Evolutionary conservation across 768 basidiomycete species (phyloP), one percentile per base, ranked within the genome.

Genomic region (Roridomyces roridus): DNA sequence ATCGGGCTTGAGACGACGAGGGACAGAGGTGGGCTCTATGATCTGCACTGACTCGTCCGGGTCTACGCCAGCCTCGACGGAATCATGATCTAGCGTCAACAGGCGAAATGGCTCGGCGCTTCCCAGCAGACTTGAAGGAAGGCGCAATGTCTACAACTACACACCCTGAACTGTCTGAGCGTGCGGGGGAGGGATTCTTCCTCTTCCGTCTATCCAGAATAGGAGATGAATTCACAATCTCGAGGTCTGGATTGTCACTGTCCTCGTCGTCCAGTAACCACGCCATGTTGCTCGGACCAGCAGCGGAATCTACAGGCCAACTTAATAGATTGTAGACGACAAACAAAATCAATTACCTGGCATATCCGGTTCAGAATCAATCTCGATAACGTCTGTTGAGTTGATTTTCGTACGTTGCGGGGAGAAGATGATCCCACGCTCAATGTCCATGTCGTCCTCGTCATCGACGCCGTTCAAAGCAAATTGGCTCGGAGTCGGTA

Each of bases 231-330:
- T 75, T 72, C n/a, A 82, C 45, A 35, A 86, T 80, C 54, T 79
- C 76, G 60, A 86, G 73, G 40, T 77, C 74, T 10, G 75, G 77
- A 41, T 87, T 77, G n/a, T 79, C 87, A n/a, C n/a, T n/a, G 47
- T 88, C 86, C 53, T 85, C 86, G 23, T 85, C 77, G 35, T 82
- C 86, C 10, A 89, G 68, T 20, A 91, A 72, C 88, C 87, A 89
- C 2, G 83, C 80, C 72, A 89, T 85, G 62, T 78, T 78, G 44
- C 77, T 69, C 34, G 74, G 67, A 17, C 50, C 57, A 14, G 65
- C 56, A 45, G 57, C 55, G 14, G 53, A 55, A 26, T 51, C 56
- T 62, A 9, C 23, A 45, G 25, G 11, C 12, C 11, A 17, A 28
- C 37, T 58, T 1, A 59, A 44, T 20, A 15, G 40, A 43, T 26